Evolutionary conservation across 805 yeast species (phyloP).

Genomic region (Ogataea polymorpha): DNA sequence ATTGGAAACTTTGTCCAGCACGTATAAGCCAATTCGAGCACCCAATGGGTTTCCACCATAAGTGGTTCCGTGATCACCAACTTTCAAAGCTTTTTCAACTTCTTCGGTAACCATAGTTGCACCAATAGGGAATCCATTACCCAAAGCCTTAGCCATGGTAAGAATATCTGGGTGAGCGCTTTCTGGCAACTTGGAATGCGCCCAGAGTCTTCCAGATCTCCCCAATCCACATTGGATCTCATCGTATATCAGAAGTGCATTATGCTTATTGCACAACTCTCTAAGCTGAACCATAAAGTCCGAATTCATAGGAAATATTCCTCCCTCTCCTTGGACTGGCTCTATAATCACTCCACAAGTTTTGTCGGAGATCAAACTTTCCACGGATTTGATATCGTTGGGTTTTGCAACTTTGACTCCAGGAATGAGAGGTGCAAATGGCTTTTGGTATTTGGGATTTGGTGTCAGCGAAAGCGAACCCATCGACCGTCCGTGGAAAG

Average conservation of each 20-base stretch:
- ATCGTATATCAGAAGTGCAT: slow-evolving; percentile 81
- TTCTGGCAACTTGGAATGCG: slow-evolving; percentile 69
- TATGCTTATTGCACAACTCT: slow-evolving; percentile 60
- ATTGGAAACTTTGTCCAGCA: slow-evolving; percentile 64
- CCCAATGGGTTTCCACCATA: slow-evolving; percentile 97
- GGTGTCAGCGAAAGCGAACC: slow-evolving; percentile 93
- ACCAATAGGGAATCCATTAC: slow-evolving; percentile 95
- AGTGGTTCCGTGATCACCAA: slow-evolving; percentile 98
- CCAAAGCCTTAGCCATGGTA: slow-evolving; percentile 93
- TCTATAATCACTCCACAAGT: slow-evolving; percentile 93
- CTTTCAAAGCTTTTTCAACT: slow-evolving; percentile 67
- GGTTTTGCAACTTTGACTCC: slow-evolving; percentile 72
- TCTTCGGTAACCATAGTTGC: slow-evolving; percentile 85
- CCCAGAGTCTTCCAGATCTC: slow-evolving; percentile 91
- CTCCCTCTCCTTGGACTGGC: slow-evolving; percentile 99
- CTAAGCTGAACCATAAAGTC: slow-evolving; percentile 68
- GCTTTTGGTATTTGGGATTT: slow-evolving; percentile 87
- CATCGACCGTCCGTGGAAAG: slow-evolving; percentile 94
- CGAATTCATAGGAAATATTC: slow-evolving; percentile 64
- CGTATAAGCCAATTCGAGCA: slow-evolving; percentile 74
- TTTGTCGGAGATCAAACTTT: slow-evolving; percentile 51
- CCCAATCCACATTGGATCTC: slow-evolving; percentile 98
- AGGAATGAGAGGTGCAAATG: slow-evolving; percentile 89
- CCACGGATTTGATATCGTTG: slow-evolving; percentile 58
- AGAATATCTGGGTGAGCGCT: slow-evolving; percentile 93